Percentiles rank a stretch among this genome's conserved stretches.
Conservation (phyloP, 2,329 filamentous ascomycete species). For the Aspergillus neotritici region DNA sequence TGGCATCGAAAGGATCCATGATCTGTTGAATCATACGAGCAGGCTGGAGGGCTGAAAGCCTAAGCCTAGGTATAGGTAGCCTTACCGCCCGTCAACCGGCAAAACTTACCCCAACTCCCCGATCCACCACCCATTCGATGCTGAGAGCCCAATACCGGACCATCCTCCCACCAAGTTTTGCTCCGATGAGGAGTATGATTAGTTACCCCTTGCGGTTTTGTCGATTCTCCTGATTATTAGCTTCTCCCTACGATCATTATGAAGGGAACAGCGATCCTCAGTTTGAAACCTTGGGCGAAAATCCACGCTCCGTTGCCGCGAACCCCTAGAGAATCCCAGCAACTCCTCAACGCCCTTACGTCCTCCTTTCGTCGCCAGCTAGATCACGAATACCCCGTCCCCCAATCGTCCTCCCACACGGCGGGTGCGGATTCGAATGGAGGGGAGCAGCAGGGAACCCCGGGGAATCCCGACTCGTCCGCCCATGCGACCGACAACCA, state of each 20-base stretch:
- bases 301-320: constrained; percentile 50
- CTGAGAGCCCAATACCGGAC: too few relatives aligned
- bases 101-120: too few relatives aligned
- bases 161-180: too few relatives aligned
- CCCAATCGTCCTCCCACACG: constrained; percentile 14
- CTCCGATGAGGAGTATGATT: not conserved
- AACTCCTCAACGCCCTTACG: constrained; percentile 56
- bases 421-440: constrained; percentile 1
- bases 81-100: too few relatives aligned
- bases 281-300: constrained; percentile 49
- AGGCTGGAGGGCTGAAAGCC: too few relatives aligned
- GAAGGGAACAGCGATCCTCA: constrained; percentile 46
- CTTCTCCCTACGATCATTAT: constrained; percentile 36
- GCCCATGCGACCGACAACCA: constrained; percentile 34
- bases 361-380: constrained; percentile 59
- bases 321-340: constrained; percentile 52
- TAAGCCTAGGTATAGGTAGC: too few relatives aligned
- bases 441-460: constrained; percentile 3
- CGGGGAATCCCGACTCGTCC: constrained; percentile 22
- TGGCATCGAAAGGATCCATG: too few relatives aligned
- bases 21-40: too few relatives aligned
- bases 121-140: too few relatives aligned
- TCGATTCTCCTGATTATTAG: not conserved
- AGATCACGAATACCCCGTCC: constrained; percentile 50
- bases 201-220: not conserved